Percentiles rank a stretch among this genome's conserved stretches.
phyloP scores from a whole-genome alignment of 441 rosid genomes.

The Dalechampia spathulata region DNA sequence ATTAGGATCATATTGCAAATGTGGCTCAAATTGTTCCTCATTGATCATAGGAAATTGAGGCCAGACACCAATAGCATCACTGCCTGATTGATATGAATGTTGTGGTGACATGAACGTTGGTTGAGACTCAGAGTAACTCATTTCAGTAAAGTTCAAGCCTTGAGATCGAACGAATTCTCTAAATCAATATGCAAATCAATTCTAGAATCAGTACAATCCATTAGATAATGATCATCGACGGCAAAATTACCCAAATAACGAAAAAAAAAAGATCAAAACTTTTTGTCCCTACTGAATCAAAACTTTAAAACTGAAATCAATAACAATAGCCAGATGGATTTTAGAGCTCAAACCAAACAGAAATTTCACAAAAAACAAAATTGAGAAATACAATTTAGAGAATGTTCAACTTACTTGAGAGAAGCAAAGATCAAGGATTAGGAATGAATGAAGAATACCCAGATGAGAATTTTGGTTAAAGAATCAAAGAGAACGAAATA shows the following conservation, averaged over 20 bases:
- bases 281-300: neutral
- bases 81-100: slow-evolving; percentile 24
- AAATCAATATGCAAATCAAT: slow-evolving; percentile 8
- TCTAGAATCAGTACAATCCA: neutral
- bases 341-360: neutral
- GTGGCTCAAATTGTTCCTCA: slow-evolving; percentile 35
- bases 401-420: slow-evolving; percentile 20
- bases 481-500: neutral
- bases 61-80: slow-evolving; percentile 54
- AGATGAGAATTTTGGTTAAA: slow-evolving; percentile 8
- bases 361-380: neutral
- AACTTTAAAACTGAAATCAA: too few species aligned
- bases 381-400: neutral
- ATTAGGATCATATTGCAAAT: slow-evolving; percentile 31
- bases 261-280: neutral
- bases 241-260: neutral
- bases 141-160: slow-evolving; percentile 15
- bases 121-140: slow-evolving; percentile 56
- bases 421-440: slow-evolving; percentile 2
- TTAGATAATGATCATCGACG: neutral
- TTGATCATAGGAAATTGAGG: slow-evolving; percentile 38
- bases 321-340: neutral
- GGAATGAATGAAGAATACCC: neutral
- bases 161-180: slow-evolving; percentile 2
- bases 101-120: slow-evolving; percentile 34